A percentile compares a stretch with the other conserved stretches of the same genome.
These are phyloP conservation scores for Penicillium odoratum DNA, from an alignment of 495 filamentous ascomycete species.

Conservation along the genomic window DNA sequence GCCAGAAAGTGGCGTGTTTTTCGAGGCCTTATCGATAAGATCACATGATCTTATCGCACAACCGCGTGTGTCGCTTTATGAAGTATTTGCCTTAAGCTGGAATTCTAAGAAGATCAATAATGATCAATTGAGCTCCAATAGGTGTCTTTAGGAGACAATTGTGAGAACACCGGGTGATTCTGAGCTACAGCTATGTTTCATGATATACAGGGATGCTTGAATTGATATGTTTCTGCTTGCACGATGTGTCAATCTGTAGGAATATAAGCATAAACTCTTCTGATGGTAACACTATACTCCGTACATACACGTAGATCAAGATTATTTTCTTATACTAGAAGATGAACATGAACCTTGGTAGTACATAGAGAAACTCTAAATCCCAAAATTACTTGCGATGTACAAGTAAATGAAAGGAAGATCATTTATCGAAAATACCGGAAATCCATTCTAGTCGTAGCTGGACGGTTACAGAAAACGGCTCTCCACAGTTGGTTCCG, in stretches of 20 bases:
- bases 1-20: conserved; percentile 27
- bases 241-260: not conserved
- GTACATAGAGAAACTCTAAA: no score
- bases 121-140: not conserved
- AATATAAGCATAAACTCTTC: not conserved
- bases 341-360: not conserved
- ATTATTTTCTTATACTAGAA: not conserved
- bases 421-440: no score
- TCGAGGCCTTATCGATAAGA: conserved; percentile 33
- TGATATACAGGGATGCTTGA: not conserved
- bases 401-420: no score
- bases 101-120: not conserved
- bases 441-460: not conserved
- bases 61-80: not conserved
- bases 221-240: not conserved
- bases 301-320: no score
- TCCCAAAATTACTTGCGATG: no score
- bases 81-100: not conserved
- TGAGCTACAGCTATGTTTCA: not conserved
- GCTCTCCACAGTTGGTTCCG: not conserved
- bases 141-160: not conserved
- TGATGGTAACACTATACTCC: not conserved
- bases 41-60: conserved; percentile 20
- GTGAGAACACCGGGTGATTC: no score
- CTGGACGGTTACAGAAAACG: not conserved